Base-by-base conservation (phyloP, 495 filamentous ascomycete species). In the Filosporella fistucella region DNA sequence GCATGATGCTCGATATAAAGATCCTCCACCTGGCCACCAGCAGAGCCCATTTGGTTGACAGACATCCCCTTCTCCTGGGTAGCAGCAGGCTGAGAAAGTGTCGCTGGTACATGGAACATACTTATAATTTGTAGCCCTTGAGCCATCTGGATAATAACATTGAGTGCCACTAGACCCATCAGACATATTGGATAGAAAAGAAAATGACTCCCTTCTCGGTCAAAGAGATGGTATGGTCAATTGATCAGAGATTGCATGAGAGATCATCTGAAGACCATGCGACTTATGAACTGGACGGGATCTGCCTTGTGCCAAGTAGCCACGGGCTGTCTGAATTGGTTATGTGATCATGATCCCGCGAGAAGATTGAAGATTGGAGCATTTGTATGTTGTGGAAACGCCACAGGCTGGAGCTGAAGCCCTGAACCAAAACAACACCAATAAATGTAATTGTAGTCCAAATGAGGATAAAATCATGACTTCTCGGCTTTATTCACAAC, bases 1-100 rank as follows among this genome's bases (percentile, higher is more conserved):
- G 24, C 38, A 26, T 42, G 22, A 24, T 51, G 29, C 41, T 30
- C 38, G 37, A 24, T 40, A 21, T 12, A 40, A 24, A 21, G 37
- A 21, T 40, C 3, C 16, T 6, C 17, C 21, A 20, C 37, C 37
- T 24, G 16, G 37, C 37, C 37, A 40, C 37, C 37, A 40, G 16
- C 37, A 40, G 16, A 40, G 37, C 6, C 37, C 37, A 24, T 40
- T 40, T 21, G 37, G 7, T n/a, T 21, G 37, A 20, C 16, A 40
- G 20, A 40, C 37, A 4, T 40, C 20, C 4, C 4, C 5, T 20
- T 20, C 21, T 13, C 4, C 37, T 20, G 37, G 16, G 37, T 4
- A 6, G 16, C 37, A 40, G 37, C 37, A 40, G 16, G 37, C 37
- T 4, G 37, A 40, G 23, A 8, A 24, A 3, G 6, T 40, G 21